Evolutionary conservation across 345 rosid species (phyloP), one percentile per base, ranked within the genome.

Genomic region (Salix brachista): DNA sequence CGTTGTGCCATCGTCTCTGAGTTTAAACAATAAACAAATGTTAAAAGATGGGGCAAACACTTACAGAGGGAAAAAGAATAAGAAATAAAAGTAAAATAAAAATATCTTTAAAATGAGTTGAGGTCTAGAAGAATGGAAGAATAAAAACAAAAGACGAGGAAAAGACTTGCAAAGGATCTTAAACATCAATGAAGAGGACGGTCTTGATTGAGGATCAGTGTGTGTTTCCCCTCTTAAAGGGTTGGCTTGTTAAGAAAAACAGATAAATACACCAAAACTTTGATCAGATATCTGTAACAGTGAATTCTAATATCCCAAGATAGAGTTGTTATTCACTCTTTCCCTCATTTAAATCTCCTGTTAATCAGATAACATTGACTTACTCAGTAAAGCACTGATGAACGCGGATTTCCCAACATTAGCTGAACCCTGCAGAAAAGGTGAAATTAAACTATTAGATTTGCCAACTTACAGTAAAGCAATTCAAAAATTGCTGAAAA

Each of bases 351-450:
- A 41, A 26, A 37, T 58, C 23, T 67, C 39, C 9, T 6, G 8
- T 37, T 39, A 18, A 36, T 13, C 13, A 71, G 80, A 77, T 67
- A 48, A 54, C 70, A 44, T 67, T 4, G 23, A 88, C 98, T 89
- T 90, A 95, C 99, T 91, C 65, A 95, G 84, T 71, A 91, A 85
- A 64, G 97, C 96, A 84, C 89, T 91, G 85, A 91, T 93, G 85
- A 95, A 95, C 74, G 98, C 99, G 75, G 99, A 93, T 87, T 95
- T 95, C 71, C 99, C 99, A 72, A 95, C 99, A 80, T 95, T 95
- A 61, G 97, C 99, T 65, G 99, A 86, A 61, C 99, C 99, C 99
- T 95, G 82, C 8, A 81, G 56, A 69, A 65, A 77, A 54, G 67
- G 44, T 28, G 23, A 81, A 73, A 79, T 70, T 72, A 64, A 80